phyloP scores from a whole-genome alignment of 768 basidiomycete species.

The Lactarius akahatsu region DNA sequence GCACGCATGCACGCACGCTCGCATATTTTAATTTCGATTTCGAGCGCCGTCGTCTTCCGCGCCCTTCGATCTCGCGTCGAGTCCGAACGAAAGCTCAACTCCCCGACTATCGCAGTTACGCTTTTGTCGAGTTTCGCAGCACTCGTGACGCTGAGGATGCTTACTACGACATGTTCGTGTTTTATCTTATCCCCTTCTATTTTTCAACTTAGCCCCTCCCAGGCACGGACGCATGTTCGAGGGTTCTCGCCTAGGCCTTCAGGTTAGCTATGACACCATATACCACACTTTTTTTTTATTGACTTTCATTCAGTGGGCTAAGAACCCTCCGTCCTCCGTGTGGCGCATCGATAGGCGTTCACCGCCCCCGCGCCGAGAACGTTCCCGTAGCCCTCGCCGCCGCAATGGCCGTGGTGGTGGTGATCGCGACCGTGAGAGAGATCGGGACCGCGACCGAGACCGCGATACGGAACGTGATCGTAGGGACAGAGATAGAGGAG shows the following conservation, averaged over 20 bases:
- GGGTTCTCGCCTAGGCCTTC: slow-evolving; percentile 71
- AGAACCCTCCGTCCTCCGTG: slow-evolving; percentile 77
- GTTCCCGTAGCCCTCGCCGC: slow-evolving; percentile 48
- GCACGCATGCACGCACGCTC: slow-evolving; percentile 13
- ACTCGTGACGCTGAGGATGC: slow-evolving; percentile 79
- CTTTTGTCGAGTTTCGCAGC: slow-evolving; percentile 82
- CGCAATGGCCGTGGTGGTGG: slow-evolving; percentile 36
- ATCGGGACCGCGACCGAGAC: slow-evolving; percentile 35
- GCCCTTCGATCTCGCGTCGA: slow-evolving; percentile 30
- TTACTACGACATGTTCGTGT: slow-evolving; percentile 72
- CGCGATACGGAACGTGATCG: slow-evolving; percentile 43
- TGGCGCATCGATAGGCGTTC: slow-evolving; percentile 72
- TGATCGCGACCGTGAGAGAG: slow-evolving; percentile 36
- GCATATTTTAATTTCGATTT: slow-evolving; percentile 29
- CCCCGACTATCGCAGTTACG: slow-evolving; percentile 63
- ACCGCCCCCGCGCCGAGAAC: slow-evolving; percentile 41
- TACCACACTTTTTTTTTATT: neutral
- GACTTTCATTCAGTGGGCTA: slow-evolving; percentile 58
- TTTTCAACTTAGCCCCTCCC: slow-evolving; percentile 7
- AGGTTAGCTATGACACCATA: slow-evolving; percentile 43
- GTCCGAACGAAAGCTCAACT: slow-evolving; percentile 56
- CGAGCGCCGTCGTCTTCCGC: slow-evolving; percentile 32
- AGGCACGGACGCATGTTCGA: slow-evolving; percentile 81
- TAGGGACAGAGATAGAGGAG: slow-evolving; percentile 32
- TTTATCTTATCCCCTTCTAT: neutral